A percentile compares a stretch with the other conserved stretches of the same genome.
These are phyloP conservation scores for Solanum lignicaule DNA, from an alignment of 257 asterid species.

Conservation along the genomic window DNA sequence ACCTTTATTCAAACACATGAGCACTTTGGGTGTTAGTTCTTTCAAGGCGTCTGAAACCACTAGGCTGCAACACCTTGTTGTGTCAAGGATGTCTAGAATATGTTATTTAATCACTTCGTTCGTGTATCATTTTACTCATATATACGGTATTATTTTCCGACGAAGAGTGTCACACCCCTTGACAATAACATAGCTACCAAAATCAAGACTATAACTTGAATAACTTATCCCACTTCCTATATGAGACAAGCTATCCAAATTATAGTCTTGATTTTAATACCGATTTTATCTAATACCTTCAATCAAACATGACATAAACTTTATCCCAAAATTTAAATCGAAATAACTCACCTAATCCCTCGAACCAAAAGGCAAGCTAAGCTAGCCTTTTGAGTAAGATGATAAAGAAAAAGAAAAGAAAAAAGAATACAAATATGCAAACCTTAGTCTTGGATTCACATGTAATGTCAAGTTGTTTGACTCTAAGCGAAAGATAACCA, in stretches of 20 bases:
- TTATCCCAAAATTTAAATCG: neutral
- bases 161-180: too few relatives aligned
- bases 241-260: neutral
- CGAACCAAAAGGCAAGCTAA: neutral
- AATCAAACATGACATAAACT: neutral
- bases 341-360: neutral
- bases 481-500: slow-evolving; percentile 13
- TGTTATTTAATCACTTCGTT: too few relatives aligned
- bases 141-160: too few relatives aligned
- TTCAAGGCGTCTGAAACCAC: too few relatives aligned
- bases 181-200: neutral
- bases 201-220: neutral
- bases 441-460: slow-evolving; percentile 27
- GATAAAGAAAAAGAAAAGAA: neutral
- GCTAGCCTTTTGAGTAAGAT: neutral
- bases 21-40: too few relatives aligned
- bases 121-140: too few relatives aligned
- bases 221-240: neutral
- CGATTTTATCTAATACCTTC: neutral
- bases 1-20: neutral
- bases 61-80: too few relatives aligned
- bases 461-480: slow-evolving; percentile 17
- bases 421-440: neutral
- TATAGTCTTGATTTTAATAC: neutral
- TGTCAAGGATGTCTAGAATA: too few relatives aligned